Evolutionary conservation across 805 yeast genomes (phyloP), one percentile per base, ranked within the genome.

Genomic region (Starmerella bacillaris): DNA sequence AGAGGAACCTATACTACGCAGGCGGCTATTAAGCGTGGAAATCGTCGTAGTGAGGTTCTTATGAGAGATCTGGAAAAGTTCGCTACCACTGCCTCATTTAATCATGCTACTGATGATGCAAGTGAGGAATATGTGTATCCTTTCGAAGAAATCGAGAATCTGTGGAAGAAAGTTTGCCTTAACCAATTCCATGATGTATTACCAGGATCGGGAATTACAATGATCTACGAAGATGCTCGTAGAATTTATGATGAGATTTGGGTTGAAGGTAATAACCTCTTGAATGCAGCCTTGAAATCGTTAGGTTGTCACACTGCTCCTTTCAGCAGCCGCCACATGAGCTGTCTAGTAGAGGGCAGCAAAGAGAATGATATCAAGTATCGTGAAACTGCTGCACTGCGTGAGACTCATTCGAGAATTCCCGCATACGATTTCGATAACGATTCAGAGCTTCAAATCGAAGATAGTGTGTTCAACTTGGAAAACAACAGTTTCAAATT

Each of bases 111-210:
- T n/a, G n/a, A n/a, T n/a, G n/a, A n/a, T n/a, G n/a, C n/a, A n/a
- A 49, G 60, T 1, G 18, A 14, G 2, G 53, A 58, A 18, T 86
- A 74, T 55, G 60, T 58, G 38, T 86, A 86, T 53, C 98, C 98
- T 2, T 61, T 65, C 21, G 58, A 65, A 26, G 68, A 73, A 39
- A 64, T 86, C 30, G 72, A 74, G 42, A 64, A 58, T 2, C 55
- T 86, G 41, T 86, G 98, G 98, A 86, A 82, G 53, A 73, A 79
- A 54, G 71, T 86, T 16, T 70, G 83, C 41, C 60, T 89, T 37
- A 83, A 94, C 52, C 96, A 86, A 54, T 86, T 86, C 61, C 98
- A 86, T 55, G 98, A 86, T 59, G 95, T 86, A n/a, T 64, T 89
- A 35, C 98, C 98, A 2, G 98, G 98, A 3, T 76, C 92, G 4